phyloP scores from a whole-genome alignment of 805 yeast genomes.

The Hanseniaspora vineae region DNA sequence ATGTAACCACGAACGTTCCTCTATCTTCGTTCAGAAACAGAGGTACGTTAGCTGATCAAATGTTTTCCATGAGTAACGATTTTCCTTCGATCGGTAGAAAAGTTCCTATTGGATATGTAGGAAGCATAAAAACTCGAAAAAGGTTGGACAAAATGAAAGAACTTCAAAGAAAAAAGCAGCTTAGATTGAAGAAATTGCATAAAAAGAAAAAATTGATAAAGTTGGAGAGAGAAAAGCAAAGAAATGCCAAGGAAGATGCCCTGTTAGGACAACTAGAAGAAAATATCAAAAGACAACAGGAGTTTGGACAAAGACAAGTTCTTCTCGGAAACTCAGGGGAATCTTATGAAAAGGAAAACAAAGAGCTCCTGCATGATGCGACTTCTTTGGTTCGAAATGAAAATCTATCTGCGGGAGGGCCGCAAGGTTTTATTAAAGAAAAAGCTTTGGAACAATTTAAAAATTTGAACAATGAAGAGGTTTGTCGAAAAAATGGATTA shows the following conservation, averaged over 20 bases:
- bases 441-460: too few relatives aligned
- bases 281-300: background rate
- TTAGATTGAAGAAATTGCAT: conserved; percentile 21
- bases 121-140: conserved; percentile 23
- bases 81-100: conserved; percentile 17
- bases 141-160: conserved; percentile 25
- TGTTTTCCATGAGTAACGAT: conserved; percentile 1
- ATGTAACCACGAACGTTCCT: conserved; percentile 46
- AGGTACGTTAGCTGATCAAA: conserved; percentile 30
- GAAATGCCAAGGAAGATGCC: conserved; percentile 11
- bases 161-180: conserved; percentile 21
- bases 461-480: too few relatives aligned
- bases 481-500: too few relatives aligned
- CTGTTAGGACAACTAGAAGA: background rate
- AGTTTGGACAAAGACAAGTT: background rate
- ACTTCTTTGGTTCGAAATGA: background rate
- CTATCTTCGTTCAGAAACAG: conserved; percentile 85
- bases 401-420: background rate
- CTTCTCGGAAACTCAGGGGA: too few relatives aligned
- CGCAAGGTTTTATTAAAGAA: too few relatives aligned
- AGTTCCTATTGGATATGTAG: conserved; percentile 25
- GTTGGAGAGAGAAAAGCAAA: conserved; percentile 19
- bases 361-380: too few relatives aligned
- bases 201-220: conserved; percentile 22
- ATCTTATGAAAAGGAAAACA: too few relatives aligned